phyloP scores from a whole-genome alignment of 2,329 filamentous ascomycete genomes.

The Elsinoe necatrix region DNA sequence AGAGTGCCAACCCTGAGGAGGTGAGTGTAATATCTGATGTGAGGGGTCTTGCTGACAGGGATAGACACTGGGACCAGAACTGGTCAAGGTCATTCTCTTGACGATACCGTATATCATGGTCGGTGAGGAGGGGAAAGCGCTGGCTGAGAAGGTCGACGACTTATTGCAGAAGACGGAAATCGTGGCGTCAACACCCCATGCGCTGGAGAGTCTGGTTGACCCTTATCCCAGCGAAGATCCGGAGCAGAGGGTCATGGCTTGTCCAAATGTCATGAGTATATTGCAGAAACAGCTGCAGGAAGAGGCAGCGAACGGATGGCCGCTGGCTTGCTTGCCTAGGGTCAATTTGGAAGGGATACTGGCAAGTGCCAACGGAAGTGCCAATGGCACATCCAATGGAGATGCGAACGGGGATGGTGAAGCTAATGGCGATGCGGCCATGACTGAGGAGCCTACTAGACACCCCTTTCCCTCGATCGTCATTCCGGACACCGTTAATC shows the following conservation, averaged over 20 bases:
- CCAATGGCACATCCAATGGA: conserved; percentile 33
- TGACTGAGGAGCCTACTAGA: conserved; percentile 49
- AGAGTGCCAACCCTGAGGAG: conserved; percentile 88
- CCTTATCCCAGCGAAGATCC: conserved; percentile 58
- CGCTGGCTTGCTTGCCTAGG: conserved; percentile 55
- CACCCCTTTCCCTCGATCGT: conserved; percentile 68
- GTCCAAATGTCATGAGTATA: conserved; percentile 67
- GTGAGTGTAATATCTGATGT: conserved; percentile 43
- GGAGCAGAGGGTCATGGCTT: conserved; percentile 52
- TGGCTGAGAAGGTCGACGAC: conserved; percentile 64
- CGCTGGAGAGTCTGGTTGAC: conserved; percentile 76
- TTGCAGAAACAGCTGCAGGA: conserved; percentile 77
- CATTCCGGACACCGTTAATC: conserved; percentile 66
- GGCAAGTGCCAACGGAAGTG: conserved; percentile 22
- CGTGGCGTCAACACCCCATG: conserved; percentile 80
- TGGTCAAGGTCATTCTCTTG: conserved; percentile 92
- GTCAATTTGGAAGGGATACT: conserved; percentile 26
- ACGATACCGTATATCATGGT: conserved; percentile 87
- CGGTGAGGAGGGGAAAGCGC: conserved; percentile 55
- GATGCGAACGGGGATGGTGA: conserved; percentile 61
- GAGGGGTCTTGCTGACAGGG: conserved; percentile 19
- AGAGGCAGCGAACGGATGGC: conserved; percentile 68
- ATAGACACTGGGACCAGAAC: conserved; percentile 61
- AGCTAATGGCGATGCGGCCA: conserved; percentile 20
- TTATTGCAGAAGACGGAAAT: conserved; percentile 92